Percentiles rank a stretch among this genome's conserved stretches.
Conservation (phyloP, 208 protist species). For the Trypanosoma caninum region DNA sequence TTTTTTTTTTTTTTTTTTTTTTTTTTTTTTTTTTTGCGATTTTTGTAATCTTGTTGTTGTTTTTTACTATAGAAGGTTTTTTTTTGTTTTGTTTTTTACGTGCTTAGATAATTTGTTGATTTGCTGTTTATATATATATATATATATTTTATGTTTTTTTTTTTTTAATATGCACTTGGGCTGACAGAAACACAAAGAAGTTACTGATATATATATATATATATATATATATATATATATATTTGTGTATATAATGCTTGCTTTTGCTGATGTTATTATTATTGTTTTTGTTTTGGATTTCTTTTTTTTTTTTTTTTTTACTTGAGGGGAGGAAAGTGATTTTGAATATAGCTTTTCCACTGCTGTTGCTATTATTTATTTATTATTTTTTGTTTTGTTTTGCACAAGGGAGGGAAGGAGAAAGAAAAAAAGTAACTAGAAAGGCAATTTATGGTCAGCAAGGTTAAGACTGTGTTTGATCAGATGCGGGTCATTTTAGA, state of each 20-base stretch:
- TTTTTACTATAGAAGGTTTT: background rate
- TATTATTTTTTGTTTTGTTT: background rate
- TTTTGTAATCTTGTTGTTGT: background rate
- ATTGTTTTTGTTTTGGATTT: background rate
- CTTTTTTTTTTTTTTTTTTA: background rate
- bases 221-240: slow-evolving; percentile 9
- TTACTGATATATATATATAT: slow-evolving; percentile 4
- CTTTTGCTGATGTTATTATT: background rate
- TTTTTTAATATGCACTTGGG: background rate
- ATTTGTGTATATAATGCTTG: background rate
- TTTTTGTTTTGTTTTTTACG: background rate
- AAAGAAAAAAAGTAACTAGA: background rate
- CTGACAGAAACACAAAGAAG: background rate
- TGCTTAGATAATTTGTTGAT: background rate
- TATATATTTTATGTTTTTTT: background rate
- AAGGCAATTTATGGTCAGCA: slow-evolving; percentile 3
- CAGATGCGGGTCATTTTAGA: slow-evolving; percentile 18
- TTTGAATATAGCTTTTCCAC: too few species aligned
- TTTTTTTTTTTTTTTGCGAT: background rate
- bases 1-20: slow-evolving; percentile 1
- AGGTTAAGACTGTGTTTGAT: slow-evolving; percentile 27
- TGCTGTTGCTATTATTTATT: too few species aligned
- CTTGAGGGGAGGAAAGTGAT: too few species aligned
- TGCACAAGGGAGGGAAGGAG: background rate
- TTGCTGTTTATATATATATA: background rate